These are phyloP conservation scores for Epichloe sp. DNA, from an alignment of 2,329 filamentous ascomycete genomes.

Conservation along the genomic window DNA sequence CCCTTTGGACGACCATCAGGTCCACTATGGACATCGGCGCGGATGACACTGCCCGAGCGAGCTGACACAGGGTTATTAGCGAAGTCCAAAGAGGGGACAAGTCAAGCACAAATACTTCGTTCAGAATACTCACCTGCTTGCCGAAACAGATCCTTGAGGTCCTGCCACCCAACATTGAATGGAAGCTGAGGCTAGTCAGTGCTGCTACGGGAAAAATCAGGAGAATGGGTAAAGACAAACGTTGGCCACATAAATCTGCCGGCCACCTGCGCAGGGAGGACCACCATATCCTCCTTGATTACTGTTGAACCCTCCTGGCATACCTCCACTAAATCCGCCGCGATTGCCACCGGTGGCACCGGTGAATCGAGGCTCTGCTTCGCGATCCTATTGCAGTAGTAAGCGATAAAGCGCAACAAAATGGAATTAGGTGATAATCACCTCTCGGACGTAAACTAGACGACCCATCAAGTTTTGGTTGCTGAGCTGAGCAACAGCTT, in stretches of 20 bases:
- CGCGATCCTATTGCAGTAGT: conserved; percentile 58
- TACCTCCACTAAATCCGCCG: conserved; percentile 46
- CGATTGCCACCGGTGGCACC: conserved; percentile 52
- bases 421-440: conserved; percentile 28
- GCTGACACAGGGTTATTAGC: conserved; percentile 15
- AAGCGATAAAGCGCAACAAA: not conserved
- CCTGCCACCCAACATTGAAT: conserved; percentile 96
- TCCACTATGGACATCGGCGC: conserved; percentile 87
- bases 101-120: not conserved
- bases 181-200: conserved; percentile 54
- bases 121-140: conserved; percentile 66
- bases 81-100: not conserved
- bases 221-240: conserved; percentile 51
- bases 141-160: conserved; percentile 95
- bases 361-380: conserved; percentile 93
- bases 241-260: conserved; percentile 96
- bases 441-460: conserved; percentile 96
- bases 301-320: conserved; percentile 32
- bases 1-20: conserved; percentile 91
- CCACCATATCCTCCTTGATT: conserved; percentile 43
- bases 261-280: conserved; percentile 41
- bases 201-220: not conserved
- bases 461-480: conserved; percentile 98
- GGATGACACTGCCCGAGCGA: conserved; percentile 67
- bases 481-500: conserved; percentile 92